A percentile compares a stretch with the other conserved stretches of the same genome.
These are phyloP conservation scores for Colletotrichum horii DNA, from an alignment of 2,329 filamentous ascomycete genomes.

Conservation along the genomic window DNA sequence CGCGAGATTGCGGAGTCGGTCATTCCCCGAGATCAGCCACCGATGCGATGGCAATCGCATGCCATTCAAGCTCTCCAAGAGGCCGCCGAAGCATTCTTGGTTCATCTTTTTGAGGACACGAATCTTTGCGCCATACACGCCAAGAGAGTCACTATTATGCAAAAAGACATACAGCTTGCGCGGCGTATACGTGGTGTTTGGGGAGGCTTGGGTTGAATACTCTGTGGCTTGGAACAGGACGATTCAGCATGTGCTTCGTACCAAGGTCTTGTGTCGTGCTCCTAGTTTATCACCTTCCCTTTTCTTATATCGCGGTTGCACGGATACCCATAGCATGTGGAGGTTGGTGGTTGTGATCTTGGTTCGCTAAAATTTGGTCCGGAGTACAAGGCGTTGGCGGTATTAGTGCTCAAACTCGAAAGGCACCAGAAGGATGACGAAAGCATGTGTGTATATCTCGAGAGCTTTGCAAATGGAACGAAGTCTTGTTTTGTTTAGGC, in stretches of 20 bases:
- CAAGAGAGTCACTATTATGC: slow-evolving; percentile 96
- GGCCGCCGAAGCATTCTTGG: slow-evolving; percentile 93
- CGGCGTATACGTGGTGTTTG: slow-evolving; percentile 79
- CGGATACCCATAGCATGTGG: background rate
- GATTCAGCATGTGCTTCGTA: background rate
- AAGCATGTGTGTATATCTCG: background rate
- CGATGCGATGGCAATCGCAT: slow-evolving; percentile 94
- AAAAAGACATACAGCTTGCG: slow-evolving; percentile 96
- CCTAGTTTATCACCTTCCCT: background rate
- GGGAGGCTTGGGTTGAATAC: slow-evolving; percentile 66
- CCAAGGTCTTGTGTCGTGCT: background rate
- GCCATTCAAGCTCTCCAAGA: slow-evolving; percentile 94
- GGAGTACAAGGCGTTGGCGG: background rate
- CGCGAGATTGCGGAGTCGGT: slow-evolving; percentile 75
- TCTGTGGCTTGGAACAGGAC: background rate
- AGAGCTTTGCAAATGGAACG: background rate
- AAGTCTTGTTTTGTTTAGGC: background rate
- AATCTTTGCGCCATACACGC: slow-evolving; percentile 97
- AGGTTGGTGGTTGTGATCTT: background rate
- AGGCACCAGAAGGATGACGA: background rate
- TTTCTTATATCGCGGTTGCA: background rate
- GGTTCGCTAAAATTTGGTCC: background rate
- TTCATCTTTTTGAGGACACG: slow-evolving; percentile 95
- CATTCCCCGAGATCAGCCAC: slow-evolving; percentile 62
- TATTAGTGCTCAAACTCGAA: background rate